Evolutionary conservation across 345 rosid species (phyloP), one percentile per base, ranked within the genome.

Genomic region (Camelina laxa): DNA sequence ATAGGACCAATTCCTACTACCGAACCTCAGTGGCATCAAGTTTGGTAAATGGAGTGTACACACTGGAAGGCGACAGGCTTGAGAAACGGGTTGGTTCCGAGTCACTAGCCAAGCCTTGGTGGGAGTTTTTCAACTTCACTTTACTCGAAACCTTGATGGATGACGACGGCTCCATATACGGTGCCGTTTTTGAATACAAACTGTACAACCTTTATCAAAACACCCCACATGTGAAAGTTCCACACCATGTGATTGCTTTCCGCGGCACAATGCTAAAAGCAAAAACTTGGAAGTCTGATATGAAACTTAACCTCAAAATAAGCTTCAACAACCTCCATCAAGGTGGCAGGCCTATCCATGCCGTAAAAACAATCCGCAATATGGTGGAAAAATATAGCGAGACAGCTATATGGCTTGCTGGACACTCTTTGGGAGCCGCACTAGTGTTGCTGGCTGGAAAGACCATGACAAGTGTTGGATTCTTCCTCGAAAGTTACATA

Each of bases 361-460:
- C 83, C 7, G 78, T 89, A 22, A 60, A 79, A 62, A 81, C 77
- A 48, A 69, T 81, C 17, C 51, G 67, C 16, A 60, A 24, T 14
- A 24, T 73, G 31, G 80, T 86, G 49, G 59, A 36, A 1, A 9
- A 65, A 8, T 33, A 65, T 11, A 76, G 80, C 3, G 4, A 41
- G 1, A 38, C 80, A 7, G 69, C 75, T 65, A 44, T 87, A 0
- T 89, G 90, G 95, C 64, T 89, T 41, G 72, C 83, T 1, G 95
- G 95, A 22, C 90, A 89, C 65, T 89, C 90, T 72, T 81, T 89
- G 6, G 91, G 95, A 36, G 84, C 95, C 21, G 87, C 83, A 27
- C 31, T 85, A 65, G 85, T 88, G 5, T 54, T 89, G 73, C 81
- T 86, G 48, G 84, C 78, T 2, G 87, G 92, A 33, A 89, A 87